Conservation (phyloP, 495 filamentous ascomycete species). For the Neurospora cerealis region DNA sequence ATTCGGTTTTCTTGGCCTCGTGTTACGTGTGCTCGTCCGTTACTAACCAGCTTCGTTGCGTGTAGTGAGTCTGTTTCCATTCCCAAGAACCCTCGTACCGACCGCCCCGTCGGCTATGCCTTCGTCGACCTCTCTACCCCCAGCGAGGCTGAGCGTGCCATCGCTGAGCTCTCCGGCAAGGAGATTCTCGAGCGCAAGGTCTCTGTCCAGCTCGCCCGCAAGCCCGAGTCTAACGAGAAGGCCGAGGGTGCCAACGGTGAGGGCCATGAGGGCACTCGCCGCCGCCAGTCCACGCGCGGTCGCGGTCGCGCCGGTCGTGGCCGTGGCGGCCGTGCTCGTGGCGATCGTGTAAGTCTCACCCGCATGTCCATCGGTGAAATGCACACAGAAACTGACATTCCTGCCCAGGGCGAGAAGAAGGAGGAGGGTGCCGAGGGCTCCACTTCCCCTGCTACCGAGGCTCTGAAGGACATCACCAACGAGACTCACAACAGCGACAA, state of each 20-base stretch:
- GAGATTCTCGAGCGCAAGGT: slow-evolving; percentile 97
- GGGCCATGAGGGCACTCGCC: slow-evolving; percentile 65
- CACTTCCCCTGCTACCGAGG: slow-evolving; percentile 32
- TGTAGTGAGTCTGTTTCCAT: slow-evolving; percentile 95
- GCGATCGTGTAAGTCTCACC: slow-evolving; percentile 44
- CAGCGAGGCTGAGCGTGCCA: slow-evolving; percentile 86
- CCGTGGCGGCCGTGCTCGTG: slow-evolving; percentile 61
- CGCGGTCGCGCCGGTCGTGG: slow-evolving; percentile 69
- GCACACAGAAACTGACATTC: slow-evolving; percentile 8
- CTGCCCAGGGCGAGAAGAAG: slow-evolving; percentile 33
- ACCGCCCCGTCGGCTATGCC: slow-evolving; percentile 95
- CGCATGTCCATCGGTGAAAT: background rate
- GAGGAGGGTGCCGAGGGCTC: slow-evolving; percentile 41
- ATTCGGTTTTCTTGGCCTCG: background rate
- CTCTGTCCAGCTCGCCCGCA: slow-evolving; percentile 94
- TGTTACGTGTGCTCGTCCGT: background rate
- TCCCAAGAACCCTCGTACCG: slow-evolving; percentile 96
- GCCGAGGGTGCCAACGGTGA: slow-evolving; percentile 56
- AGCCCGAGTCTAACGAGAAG: slow-evolving; percentile 82
- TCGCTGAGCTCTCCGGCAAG: slow-evolving; percentile 88
- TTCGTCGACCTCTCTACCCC: slow-evolving; percentile 97
- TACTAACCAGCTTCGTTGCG: slow-evolving; percentile 13
- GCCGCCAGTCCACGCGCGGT: slow-evolving; percentile 59
- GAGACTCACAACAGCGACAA: slow-evolving; percentile 36
- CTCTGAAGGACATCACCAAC: slow-evolving; percentile 47